Evolutionary conservation across 2,329 filamentous ascomycete genomes (phyloP), one percentile per base, ranked within the genome.

Genomic region (Talaromyces sp.): DNA sequence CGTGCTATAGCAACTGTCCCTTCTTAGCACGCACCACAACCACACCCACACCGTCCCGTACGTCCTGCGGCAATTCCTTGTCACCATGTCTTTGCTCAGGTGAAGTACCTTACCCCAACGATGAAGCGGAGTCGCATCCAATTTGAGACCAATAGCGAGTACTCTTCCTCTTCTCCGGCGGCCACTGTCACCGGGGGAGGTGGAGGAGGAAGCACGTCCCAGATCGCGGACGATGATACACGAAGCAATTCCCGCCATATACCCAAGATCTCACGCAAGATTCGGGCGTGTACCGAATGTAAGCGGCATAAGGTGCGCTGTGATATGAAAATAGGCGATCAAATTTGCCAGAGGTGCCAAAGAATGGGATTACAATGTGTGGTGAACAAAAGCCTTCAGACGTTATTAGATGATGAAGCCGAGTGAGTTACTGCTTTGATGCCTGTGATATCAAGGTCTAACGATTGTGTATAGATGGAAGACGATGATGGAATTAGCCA

Each of bases 301-400:
- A 79, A 82, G 64, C 80, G 81, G 63, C 81, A 83, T 65, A 83
- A 84, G 70, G 82, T 83, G 65, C 82, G 82, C 69, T 83, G 82
- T 70, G 79, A 83, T 60, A 83, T 83, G 80, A 75, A 78, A 63
- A 72, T 76, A 44, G 77, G 77, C 33, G 80, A 82, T 31, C 76
- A 80, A 31, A 75, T 77, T 16, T 84, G 82, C 67, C 79, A 79
- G 62, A 71, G 82, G 63, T 84, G 82, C 70, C 74, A 76, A 52
- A 79, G 82, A 64, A 77, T 82, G 69, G 78, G 77, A 3, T 64
- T 83, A 42, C 79, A 81, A 35, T 83, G 82, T 66, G 73, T 82
- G 33, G 73, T 83, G 57, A 83, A 84, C 67, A 83, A 83, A 64
- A 83, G 80, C 63, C 73, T 80, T 25, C 78, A 80, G 68, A 82